Evolutionary conservation across 495 filamentous ascomycete genomes (phyloP).

Genomic region (Podospora bellae-mahoneyi): DNA sequence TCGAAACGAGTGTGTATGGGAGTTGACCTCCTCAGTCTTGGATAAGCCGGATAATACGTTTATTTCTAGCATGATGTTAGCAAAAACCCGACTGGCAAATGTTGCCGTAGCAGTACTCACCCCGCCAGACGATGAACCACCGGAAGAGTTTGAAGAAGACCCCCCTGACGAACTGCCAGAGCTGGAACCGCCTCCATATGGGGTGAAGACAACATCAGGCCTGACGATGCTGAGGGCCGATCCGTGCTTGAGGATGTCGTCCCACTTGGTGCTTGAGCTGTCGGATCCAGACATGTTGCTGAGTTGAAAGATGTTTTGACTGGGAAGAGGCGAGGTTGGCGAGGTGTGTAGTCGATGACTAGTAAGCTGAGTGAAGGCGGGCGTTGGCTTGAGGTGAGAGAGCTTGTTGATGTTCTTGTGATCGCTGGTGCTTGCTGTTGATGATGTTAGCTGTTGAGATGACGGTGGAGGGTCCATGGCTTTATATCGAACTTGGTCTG

Average conservation of each 20-base stretch:
- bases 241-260: conserved; percentile 21
- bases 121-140: conserved; percentile 7
- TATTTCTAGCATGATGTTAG: not conserved
- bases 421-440: not conserved
- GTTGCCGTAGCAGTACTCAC: not conserved
- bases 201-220: conserved; percentile 20
- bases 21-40: not conserved
- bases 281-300: conserved; percentile 15
- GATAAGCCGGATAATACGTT: not conserved
- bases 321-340: not conserved
- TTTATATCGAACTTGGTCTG: not conserved
- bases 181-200: conserved; percentile 12
- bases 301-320: not conserved
- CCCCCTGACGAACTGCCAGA: conserved; percentile 6
- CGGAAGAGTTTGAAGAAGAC: not conserved
- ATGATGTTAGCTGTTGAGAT: not conserved
- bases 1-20: not conserved
- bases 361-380: not conserved
- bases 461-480: conserved; percentile 1
- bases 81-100: not conserved
- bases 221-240: conserved; percentile 20
- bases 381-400: not conserved
- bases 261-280: conserved; percentile 15
- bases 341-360: not conserved
- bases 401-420: not conserved